These are phyloP conservation scores for Malus asiatica DNA, from an alignment of 306 rosid genomes.

Conservation along the genomic window DNA sequence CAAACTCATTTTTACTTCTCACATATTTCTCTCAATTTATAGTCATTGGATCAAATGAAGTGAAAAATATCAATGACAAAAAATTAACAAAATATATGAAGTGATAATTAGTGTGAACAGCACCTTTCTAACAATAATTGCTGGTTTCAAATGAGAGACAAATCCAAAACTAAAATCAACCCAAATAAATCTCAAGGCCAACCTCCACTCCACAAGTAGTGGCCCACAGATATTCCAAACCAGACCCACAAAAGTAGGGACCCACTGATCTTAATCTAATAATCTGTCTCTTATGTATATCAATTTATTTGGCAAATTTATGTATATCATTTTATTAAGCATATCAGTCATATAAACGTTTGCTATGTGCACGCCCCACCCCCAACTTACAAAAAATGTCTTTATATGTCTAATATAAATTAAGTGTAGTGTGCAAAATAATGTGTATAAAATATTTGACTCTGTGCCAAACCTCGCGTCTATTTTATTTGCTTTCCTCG, in stretches of 20 bases:
- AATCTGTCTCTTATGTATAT: no score
- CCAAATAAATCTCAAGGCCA: background rate
- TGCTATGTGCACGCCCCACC: background rate
- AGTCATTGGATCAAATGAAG: fast-evolving
- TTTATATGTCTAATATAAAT: background rate
- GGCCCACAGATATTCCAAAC: background rate
- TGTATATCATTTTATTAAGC: background rate
- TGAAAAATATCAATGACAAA: no score
- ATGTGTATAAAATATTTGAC: background rate
- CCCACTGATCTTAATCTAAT: slow-evolving; percentile 2
- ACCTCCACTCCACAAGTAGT: background rate
- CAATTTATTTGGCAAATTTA: background rate
- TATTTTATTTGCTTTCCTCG: background rate
- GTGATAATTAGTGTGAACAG: no score
- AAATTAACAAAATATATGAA: no score
- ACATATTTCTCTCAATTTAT: no score
- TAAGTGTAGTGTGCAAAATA: background rate
- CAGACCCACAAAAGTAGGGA: background rate
- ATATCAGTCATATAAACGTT: background rate
- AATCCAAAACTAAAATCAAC: background rate
- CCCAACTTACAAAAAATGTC: background rate
- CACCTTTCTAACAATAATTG: background rate
- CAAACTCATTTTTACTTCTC: no score
- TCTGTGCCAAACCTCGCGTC: background rate
- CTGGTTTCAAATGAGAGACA: background rate